phyloP scores from a whole-genome alignment of 257 asterid species.

The Nemophila menziesii region DNA sequence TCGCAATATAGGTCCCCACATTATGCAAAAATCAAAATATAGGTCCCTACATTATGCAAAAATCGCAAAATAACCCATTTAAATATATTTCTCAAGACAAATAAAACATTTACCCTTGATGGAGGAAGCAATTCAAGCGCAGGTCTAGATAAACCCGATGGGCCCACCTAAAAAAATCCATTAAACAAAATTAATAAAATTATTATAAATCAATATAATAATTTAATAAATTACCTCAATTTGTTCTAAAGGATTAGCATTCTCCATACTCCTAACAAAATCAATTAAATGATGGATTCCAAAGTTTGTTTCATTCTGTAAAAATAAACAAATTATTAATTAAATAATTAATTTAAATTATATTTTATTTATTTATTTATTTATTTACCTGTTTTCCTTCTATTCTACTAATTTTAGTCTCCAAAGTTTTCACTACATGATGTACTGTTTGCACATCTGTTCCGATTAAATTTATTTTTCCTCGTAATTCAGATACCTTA shows the following conservation, averaged over 20 bases:
- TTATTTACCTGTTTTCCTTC: slow-evolving; percentile 71
- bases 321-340: too few relatives aligned
- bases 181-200: slow-evolving; percentile 8
- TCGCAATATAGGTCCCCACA: too few relatives aligned
- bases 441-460: slow-evolving; percentile 53
- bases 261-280: slow-evolving; percentile 33
- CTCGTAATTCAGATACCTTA: slow-evolving; percentile 57
- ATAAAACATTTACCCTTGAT: slow-evolving; percentile 45
- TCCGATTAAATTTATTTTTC: slow-evolving; percentile 46
- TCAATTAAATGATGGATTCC: slow-evolving; percentile 55
- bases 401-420: slow-evolving; percentile 60
- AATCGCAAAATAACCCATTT: too few relatives aligned
- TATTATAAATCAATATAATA: slow-evolving; percentile 3
- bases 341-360: too few relatives aligned
- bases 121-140: slow-evolving; percentile 58
- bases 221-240: slow-evolving; percentile 45
- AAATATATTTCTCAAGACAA: too few relatives aligned
- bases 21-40: too few relatives aligned
- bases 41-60: too few relatives aligned
- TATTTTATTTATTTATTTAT: too few relatives aligned
- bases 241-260: slow-evolving; percentile 26
- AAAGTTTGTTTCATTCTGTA: slow-evolving; percentile 40
- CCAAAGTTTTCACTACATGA: slow-evolving; percentile 64
- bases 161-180: slow-evolving; percentile 35
- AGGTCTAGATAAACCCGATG: slow-evolving; percentile 40